Conservation (phyloP, 495 filamentous ascomycete genomes). For the Neurospora pannonica region DNA sequence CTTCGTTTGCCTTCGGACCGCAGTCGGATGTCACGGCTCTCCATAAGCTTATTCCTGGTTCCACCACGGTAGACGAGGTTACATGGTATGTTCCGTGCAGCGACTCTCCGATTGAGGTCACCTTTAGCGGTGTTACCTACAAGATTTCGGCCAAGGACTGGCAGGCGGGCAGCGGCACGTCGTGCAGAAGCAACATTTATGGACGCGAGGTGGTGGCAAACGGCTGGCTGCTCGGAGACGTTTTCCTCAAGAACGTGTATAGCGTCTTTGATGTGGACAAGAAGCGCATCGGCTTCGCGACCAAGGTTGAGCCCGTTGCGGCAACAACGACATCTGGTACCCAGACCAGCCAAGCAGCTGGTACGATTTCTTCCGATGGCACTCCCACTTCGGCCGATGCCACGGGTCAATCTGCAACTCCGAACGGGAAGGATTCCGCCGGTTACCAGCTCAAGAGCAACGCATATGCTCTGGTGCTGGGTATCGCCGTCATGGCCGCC, state of each 20-base stretch:
- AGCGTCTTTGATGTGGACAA: slow-evolving; percentile 66
- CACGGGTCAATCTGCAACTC: not conserved
- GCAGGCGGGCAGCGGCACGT: slow-evolving; percentile 38
- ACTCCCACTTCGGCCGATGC: slow-evolving; percentile 7
- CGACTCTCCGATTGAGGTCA: slow-evolving; percentile 29
- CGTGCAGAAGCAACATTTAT: slow-evolving; percentile 60
- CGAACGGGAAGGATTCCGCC: slow-evolving; percentile 5
- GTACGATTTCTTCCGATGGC: slow-evolving; percentile 1
- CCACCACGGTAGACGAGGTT: slow-evolving; percentile 33
- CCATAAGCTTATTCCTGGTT: slow-evolving; percentile 56
- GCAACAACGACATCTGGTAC: slow-evolving; percentile 4
- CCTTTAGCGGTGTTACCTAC: slow-evolving; percentile 47
- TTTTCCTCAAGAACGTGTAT: slow-evolving; percentile 89
- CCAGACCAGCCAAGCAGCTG: not conserved
- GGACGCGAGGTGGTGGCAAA: slow-evolving; percentile 33
- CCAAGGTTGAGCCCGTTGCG: slow-evolving; percentile 14
- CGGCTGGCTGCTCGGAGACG: slow-evolving; percentile 70
- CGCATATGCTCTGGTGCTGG: slow-evolving; percentile 8
- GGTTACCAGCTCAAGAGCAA: slow-evolving; percentile 10
- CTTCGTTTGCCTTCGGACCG: slow-evolving; percentile 63
- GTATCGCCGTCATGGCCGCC: slow-evolving; percentile 6
- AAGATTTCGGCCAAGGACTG: slow-evolving; percentile 60
- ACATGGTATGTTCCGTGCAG: slow-evolving; percentile 66
- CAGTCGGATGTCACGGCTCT: slow-evolving; percentile 52
- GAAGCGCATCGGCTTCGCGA: slow-evolving; percentile 41